A percentile compares a stretch with the other conserved stretches of the same genome.
Evolutionary conservation across 306 rosid species (phyloP).

Genomic region (Quercus suber): DNA sequence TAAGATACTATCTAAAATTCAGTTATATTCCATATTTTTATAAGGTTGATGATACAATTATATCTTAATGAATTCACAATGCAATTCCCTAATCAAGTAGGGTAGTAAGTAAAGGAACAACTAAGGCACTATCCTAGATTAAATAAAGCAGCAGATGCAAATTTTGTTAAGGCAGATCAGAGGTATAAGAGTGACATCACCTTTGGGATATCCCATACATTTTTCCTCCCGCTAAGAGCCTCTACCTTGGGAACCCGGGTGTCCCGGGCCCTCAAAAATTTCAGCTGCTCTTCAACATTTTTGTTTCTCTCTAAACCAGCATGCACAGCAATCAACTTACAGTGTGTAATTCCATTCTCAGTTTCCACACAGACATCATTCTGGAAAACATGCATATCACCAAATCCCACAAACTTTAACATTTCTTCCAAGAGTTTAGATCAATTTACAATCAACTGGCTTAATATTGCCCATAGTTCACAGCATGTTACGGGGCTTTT

Average conservation of each 20-base stretch:
- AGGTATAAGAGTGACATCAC: conserved; percentile 30
- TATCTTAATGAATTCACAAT: neutral
- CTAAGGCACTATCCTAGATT: neutral
- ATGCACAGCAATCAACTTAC: conserved; percentile 86
- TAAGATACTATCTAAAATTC: conserved; percentile 13
- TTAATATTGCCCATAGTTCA: neutral
- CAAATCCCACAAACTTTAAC: conserved; percentile 21
- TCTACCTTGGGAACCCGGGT: conserved; percentile 62
- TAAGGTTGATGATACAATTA: conserved; percentile 3
- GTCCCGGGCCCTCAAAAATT: conserved; percentile 61
- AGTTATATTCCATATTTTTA: conserved; percentile 1
- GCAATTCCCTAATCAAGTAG: neutral
- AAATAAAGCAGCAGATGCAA: neutral
- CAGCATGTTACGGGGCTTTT: too few relatives aligned
- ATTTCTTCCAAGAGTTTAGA: conserved; percentile 13
- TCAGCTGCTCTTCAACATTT: conserved; percentile 66
- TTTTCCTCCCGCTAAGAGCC: conserved; percentile 71
- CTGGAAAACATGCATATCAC: conserved; percentile 36
- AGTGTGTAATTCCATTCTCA: conserved; percentile 48
- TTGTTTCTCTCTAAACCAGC: conserved; percentile 76
- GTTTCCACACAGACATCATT: conserved; percentile 69
- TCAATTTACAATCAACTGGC: conserved; percentile 9
- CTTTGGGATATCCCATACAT: conserved; percentile 81
- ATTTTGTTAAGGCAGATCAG: neutral
- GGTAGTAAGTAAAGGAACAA: neutral